Base-by-base conservation (phyloP, 352 stramenopile species). In the Bremia lactucae region DNA sequence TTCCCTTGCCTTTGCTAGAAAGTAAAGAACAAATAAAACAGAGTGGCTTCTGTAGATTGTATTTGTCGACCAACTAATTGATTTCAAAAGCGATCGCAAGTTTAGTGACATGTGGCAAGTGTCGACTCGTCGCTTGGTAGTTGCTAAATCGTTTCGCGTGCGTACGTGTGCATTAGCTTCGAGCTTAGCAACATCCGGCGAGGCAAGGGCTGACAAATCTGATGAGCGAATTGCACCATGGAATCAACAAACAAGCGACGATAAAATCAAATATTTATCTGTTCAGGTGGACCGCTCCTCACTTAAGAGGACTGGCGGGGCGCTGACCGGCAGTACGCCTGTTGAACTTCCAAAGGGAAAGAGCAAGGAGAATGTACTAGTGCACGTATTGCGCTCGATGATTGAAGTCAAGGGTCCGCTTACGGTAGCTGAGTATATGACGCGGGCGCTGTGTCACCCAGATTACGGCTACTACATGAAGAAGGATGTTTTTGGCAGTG, bases 381-480 rank as follows among this genome's bases (percentile, higher is more conserved):
- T 85, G 28, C 72, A 84, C 21, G 31, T 87, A 22, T 63, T 97
- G 20, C 74, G 86, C 36, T 79, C 77, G 26, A 91, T 94, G 58
- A 97, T 98, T 57, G 79, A 92, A 47, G 84, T 97, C 10, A 83
- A 91, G 15, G 79, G 85, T 1, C 89, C 93, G 24, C 86, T 98
- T 31, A 96, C 87, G 0, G 78, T 96, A n/a, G 72, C 87, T 31
- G 94, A 98, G 58, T 97, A 94, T 62, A 97, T 98, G 90, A 68
- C 79, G 24, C 72, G 79, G 10, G 76, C 76, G 22, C 69, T 97
- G 52, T 86, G 83, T 34, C 87, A 97, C 68, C 87, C 86, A 10
- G 41, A 83, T 37, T 77, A 96, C 64, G 94, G 94, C 24, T 98
- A 98, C 66, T 98, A 98, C 71, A 97, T 96, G 65, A 92, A 94